Percentiles rank a stretch among this genome's conserved stretches.
These are phyloP conservation scores for Naegleria gruberi DNA, from an alignment of 208 protist species.

Conservation along the genomic window DNA sequence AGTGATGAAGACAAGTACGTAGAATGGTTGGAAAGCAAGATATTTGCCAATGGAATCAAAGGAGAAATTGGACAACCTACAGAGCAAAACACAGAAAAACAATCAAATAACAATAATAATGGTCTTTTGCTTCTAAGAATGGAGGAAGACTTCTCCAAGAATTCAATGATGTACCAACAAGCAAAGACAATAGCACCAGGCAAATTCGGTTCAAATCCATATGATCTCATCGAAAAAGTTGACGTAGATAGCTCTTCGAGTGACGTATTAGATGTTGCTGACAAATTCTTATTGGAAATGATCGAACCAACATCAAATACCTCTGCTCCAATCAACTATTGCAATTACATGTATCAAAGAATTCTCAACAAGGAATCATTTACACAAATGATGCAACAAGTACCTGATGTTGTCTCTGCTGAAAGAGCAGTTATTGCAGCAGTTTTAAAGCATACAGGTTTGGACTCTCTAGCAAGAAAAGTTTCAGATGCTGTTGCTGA, in stretches of 20 bases:
- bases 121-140: neutral
- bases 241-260: too few species aligned
- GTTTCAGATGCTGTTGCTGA: neutral
- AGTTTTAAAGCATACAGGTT: neutral
- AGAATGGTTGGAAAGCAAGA: neutral
- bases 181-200: neutral
- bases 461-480: neutral
- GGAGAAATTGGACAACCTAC: neutral
- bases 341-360: neutral
- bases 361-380: neutral
- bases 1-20: neutral
- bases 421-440: neutral
- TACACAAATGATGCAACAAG: neutral
- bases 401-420: neutral
- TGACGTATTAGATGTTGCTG: neutral
- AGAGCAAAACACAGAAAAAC: neutral
- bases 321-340: neutral
- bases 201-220: too few species aligned
- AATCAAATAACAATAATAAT: too few species aligned
- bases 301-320: neutral
- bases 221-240: too few species aligned
- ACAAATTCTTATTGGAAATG: neutral
- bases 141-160: neutral
- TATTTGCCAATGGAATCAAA: neutral
- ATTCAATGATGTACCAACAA: neutral